Evolutionary conservation across 768 basidiomycete species (phyloP).

Genomic region (Mrakia blollopis): DNA sequence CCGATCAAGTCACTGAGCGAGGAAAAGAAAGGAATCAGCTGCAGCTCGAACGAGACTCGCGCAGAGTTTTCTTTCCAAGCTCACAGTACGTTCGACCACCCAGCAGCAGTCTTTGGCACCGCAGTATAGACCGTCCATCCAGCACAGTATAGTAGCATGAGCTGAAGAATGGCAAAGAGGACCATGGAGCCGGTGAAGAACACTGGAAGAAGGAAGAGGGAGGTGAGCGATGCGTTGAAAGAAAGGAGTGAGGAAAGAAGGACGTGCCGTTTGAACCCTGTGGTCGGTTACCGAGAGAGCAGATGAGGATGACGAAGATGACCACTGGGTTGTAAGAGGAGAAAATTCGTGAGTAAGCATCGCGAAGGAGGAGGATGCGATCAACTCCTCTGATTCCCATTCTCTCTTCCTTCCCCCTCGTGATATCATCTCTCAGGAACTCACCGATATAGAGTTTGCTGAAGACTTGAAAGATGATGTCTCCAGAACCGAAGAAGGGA

Average conservation of each 20-base stretch:
- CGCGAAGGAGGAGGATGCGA: no score
- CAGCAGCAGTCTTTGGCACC: constrained; percentile 65
- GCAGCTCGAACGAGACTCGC: neutral
- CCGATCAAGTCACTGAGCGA: neutral
- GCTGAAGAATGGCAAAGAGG: constrained; percentile 38
- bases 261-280: constrained; percentile 64
- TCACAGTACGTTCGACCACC: constrained; percentile 36
- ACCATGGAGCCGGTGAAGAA: constrained; percentile 45
- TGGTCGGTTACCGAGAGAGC: constrained; percentile 82
- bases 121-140: constrained; percentile 84
- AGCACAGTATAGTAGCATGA: constrained; percentile 79
- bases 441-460: constrained; percentile 6
- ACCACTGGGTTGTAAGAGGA: neutral
- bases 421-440: neutral
- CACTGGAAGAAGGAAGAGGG: constrained; percentile 48
- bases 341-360: neutral
- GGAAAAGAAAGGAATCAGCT: neutral
- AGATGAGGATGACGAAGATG: constrained; percentile 31
- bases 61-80: neutral
- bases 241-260: no score
- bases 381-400: no score
- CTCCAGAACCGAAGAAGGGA: constrained; percentile 22
- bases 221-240: no score
- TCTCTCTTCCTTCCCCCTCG: no score
- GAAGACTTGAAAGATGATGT: constrained; percentile 32